A percentile compares a stretch with the other conserved stretches of the same genome.
These are phyloP conservation scores for Phytophthora sp. DNA, from an alignment of 352 stramenopile genomes.

Conservation along the genomic window DNA sequence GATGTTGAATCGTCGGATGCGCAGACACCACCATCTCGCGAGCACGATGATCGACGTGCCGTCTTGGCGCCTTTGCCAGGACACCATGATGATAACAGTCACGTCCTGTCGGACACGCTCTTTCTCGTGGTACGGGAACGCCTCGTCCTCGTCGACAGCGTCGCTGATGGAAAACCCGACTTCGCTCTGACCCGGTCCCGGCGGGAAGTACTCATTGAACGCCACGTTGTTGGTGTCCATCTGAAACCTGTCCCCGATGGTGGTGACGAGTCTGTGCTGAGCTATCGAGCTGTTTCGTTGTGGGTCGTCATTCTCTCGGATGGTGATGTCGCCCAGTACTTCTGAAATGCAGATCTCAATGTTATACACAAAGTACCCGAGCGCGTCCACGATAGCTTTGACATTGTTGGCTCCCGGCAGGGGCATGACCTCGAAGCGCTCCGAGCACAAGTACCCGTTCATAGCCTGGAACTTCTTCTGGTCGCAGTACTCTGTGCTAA, in stretches of 20 bases:
- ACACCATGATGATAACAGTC: slow-evolving; percentile 20
- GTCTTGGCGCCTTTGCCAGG: slow-evolving; percentile 10
- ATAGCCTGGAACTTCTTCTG: slow-evolving; percentile 46
- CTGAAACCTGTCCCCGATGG: slow-evolving; percentile 25
- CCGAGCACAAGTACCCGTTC: slow-evolving; percentile 36
- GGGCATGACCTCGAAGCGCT: slow-evolving; percentile 52
- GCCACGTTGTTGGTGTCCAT: slow-evolving; percentile 49
- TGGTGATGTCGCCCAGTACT: slow-evolving; percentile 44
- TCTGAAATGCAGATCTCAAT: slow-evolving; percentile 59
- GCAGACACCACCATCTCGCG: slow-evolving; percentile 29
- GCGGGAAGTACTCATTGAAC: slow-evolving; percentile 35
- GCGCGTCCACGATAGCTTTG: slow-evolving; percentile 46
- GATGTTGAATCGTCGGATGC: slow-evolving; percentile 19
- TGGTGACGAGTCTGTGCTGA: slow-evolving; percentile 45
- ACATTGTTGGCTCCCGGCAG: slow-evolving; percentile 29
- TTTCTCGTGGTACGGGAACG: slow-evolving; percentile 38
- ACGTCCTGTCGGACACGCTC: slow-evolving; percentile 41
- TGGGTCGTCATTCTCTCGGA: slow-evolving; percentile 55
- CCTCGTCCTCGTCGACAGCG: slow-evolving; percentile 46
- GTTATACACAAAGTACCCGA: slow-evolving; percentile 49
- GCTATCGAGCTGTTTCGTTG: slow-evolving; percentile 23
- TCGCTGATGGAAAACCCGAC: slow-evolving; percentile 39
- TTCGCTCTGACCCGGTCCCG: slow-evolving; percentile 13
- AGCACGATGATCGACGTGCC: slow-evolving; percentile 19
- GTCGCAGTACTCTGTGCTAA: slow-evolving; percentile 32